phyloP scores from a whole-genome alignment of 768 basidiomycete species.

The Suillus sp. region DNA sequence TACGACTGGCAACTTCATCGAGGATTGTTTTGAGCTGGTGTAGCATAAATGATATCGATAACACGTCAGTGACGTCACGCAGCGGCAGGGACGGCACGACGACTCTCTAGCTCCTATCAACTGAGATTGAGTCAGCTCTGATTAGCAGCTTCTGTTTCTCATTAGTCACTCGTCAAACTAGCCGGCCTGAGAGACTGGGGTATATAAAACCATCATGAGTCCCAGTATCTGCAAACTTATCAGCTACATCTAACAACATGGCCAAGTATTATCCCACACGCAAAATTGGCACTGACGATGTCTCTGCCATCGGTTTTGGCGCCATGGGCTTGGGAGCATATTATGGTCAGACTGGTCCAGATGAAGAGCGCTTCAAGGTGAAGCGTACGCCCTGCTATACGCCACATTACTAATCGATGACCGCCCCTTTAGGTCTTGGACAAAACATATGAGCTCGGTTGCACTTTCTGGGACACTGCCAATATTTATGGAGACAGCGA shows the following conservation, averaged over 20 bases:
- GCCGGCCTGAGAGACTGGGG: not conserved
- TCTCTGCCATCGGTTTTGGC: constrained; percentile 62
- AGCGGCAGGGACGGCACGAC: too few species aligned
- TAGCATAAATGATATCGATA: too few species aligned
- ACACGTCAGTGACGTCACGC: too few species aligned
- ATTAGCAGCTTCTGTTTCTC: not conserved
- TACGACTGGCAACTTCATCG: too few species aligned
- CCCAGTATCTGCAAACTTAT: not conserved
- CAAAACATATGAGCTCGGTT: constrained; percentile 41
- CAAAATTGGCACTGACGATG: constrained; percentile 46
- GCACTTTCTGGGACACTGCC: constrained; percentile 51
- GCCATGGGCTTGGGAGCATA: constrained; percentile 56
- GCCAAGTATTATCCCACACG: constrained; percentile 37
- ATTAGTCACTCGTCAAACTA: not conserved
- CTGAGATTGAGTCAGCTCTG: constrained; percentile 1
- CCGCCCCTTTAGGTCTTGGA: constrained; percentile 41
- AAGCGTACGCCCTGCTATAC: not conserved
- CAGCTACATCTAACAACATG: constrained; percentile 14
- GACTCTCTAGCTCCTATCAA: not conserved
- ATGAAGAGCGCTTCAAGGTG: constrained; percentile 65
- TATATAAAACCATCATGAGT: not conserved
- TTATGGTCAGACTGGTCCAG: constrained; percentile 48
- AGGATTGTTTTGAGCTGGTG: too few species aligned
- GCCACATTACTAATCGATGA: not conserved
- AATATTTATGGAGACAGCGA: constrained; percentile 46